Conservation (phyloP, 805 yeast species). For the Metschnikowia baotianmanensis region DNA sequence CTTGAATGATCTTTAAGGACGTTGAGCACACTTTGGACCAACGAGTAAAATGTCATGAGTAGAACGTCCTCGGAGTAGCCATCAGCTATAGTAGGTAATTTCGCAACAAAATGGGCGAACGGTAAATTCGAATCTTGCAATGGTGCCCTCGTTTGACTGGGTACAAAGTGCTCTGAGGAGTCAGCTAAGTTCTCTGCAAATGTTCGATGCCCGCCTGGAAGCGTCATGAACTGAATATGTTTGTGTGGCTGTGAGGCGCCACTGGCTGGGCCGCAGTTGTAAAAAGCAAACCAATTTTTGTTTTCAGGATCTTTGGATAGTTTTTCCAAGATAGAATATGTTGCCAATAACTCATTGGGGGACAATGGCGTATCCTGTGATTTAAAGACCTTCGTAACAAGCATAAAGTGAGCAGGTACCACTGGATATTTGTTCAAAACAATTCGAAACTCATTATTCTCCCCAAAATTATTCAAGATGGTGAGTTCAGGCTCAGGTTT, state of each 20-base stretch:
- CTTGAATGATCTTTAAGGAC: constrained; percentile 52
- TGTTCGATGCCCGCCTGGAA: constrained; percentile 59
- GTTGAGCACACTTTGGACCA: constrained; percentile 70
- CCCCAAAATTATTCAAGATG: constrained; percentile 51
- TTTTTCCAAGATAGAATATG: constrained; percentile 51
- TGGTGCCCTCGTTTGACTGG: constrained; percentile 55
- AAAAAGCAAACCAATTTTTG: constrained; percentile 71
- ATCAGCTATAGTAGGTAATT: constrained; percentile 44
- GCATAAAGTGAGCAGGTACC: constrained; percentile 70
- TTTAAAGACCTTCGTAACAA: constrained; percentile 72
- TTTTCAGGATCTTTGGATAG: constrained; percentile 39
- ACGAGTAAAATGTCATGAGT: constrained; percentile 66
- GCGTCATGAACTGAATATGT: constrained; percentile 80
- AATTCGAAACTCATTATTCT: constrained; percentile 51
- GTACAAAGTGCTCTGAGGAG: constrained; percentile 52
- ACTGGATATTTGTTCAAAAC: constrained; percentile 88
- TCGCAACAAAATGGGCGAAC: constrained; percentile 81
- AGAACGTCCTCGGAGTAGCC: constrained; percentile 53
- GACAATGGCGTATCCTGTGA: constrained; percentile 70
- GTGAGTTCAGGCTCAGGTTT: constrained; percentile 77
- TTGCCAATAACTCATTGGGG: constrained; percentile 64
- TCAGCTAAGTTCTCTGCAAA: constrained; percentile 50
- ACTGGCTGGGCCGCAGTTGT: constrained; percentile 81
- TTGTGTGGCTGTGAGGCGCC: constrained; percentile 97
- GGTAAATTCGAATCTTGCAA: constrained; percentile 59